Base-by-base conservation (phyloP, 805 yeast genomes). In the Ogataea neopini region DNA sequence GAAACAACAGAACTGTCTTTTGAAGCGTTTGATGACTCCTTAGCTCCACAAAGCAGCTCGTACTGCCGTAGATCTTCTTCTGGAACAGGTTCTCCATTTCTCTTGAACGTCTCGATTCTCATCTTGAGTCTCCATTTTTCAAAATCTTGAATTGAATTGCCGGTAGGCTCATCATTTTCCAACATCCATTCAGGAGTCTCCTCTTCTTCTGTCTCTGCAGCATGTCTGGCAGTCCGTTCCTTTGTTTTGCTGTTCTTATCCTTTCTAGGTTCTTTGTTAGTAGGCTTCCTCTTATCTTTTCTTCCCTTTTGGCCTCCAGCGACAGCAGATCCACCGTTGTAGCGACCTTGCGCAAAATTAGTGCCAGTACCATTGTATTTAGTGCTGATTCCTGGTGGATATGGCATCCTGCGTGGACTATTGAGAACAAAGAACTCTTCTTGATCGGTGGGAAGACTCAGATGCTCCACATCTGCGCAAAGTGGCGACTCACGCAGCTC, bases 91-190 rank as follows among this genome's bases (percentile, higher is more conserved):
- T 73, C 78, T 4, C 79, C 80, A 40, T 74, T 71, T 54, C 72
- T 69, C 50, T 67, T 71, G 29, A 71, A 71, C 33, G 79, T 80
- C 57, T 78, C 79, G 40, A 71, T 62, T 50, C 71, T 72, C 83
- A 78, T 76, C 50, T 69, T 71, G 41, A 73, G 62, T 60, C 79
- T 78, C 85, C 85, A 80, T 50, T 69, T 72, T 58, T 80, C 86
- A 55, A 80, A 80, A 51, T 80, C 85, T 45, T 76, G 75, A 3
- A 77, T 76, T 0, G 83, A 74, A 45, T 72, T 76, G 17, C 84
- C 84, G 66, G 59, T 50, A 14, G 67, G 64, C 33, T 59, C 63
- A 43, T 64, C 67, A 63, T 74, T 58, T 58, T 70, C 62, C 51
- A 60, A 32, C 67, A 69, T 59, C 73, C 73, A 69, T 30, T 60